Percentiles rank a stretch among this genome's conserved stretches.
These are phyloP conservation scores for Achaetomiella virescens DNA, from an alignment of 495 filamentous ascomycete species.

Conservation along the genomic window DNA sequence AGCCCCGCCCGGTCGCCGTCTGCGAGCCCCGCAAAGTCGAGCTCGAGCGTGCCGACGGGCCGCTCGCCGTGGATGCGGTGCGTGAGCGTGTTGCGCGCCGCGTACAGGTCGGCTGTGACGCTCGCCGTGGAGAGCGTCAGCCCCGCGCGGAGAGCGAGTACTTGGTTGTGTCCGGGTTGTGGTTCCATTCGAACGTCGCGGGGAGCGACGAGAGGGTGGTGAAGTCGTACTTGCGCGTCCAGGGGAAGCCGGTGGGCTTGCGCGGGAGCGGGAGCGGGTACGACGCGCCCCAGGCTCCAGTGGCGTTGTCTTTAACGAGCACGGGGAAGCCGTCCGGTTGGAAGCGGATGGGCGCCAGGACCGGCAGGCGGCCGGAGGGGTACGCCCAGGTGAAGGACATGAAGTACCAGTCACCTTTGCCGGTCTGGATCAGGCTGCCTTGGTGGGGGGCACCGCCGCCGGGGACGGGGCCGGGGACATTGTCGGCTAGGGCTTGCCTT, in stretches of 20 bases:
- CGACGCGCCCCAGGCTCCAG: not conserved
- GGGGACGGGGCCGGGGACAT: not conserved
- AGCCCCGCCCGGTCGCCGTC: not conserved
- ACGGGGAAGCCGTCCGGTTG: not conserved
- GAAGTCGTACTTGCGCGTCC: not conserved
- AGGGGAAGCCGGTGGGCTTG: not conserved
- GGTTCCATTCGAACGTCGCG: not conserved
- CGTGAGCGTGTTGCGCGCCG: conserved; percentile 5
- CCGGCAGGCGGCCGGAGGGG: not conserved
- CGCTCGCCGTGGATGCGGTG: conserved; percentile 1
- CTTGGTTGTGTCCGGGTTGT: not conserved
- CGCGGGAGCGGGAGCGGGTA: not conserved
- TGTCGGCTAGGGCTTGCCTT: not conserved
- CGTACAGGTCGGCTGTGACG: not conserved
- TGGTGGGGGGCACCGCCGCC: conserved; percentile 1
- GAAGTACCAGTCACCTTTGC: not conserved
- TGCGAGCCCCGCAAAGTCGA: not conserved
- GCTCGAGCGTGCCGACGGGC: not conserved
- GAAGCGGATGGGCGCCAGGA: not conserved
- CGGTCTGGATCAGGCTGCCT: not conserved
- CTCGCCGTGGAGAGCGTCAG: not conserved
- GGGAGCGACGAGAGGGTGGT: not conserved
- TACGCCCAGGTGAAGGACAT: conserved; percentile 5
- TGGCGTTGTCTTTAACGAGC: not conserved
- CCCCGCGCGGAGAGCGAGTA: not conserved